Evolutionary conservation across 169 alveolate genomes (phyloP).

Genomic region (Babesia bigemina): DNA sequence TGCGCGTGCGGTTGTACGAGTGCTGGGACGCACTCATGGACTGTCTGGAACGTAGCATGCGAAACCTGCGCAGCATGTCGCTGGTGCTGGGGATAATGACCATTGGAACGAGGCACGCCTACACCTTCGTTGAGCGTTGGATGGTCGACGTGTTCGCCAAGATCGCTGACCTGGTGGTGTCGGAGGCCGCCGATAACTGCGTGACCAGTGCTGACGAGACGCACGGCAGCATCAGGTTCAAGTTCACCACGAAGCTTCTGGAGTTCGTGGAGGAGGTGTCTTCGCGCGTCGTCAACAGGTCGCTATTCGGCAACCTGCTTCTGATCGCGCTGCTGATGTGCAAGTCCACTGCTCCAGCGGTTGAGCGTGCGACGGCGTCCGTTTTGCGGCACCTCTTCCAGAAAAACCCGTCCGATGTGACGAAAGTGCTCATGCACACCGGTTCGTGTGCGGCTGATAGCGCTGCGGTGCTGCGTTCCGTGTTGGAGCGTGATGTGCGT

Average conservation of each 20-base stretch:
- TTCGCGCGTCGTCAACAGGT: constrained; percentile 31
- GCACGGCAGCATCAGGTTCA: constrained; percentile 39
- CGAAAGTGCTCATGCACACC: constrained; percentile 31
- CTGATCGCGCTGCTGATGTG: constrained; percentile 34
- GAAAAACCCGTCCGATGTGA: constrained; percentile 32
- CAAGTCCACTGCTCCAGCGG: constrained; percentile 24
- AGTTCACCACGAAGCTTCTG: constrained; percentile 11
- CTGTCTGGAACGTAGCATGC: constrained; percentile 33
- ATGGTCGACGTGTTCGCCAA: constrained; percentile 25
- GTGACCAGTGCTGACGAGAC: constrained; percentile 60
- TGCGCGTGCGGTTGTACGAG: constrained; percentile 52
- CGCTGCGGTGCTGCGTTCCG: constrained; percentile 14
- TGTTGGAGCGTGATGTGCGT: constrained; percentile 43
- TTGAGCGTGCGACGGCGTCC: constrained; percentile 6
- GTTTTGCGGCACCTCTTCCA: constrained; percentile 20
- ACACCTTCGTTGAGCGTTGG: constrained; percentile 51
- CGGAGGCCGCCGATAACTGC: constrained; percentile 12
- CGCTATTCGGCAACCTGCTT: constrained; percentile 25
- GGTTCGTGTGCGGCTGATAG: constrained; percentile 1
- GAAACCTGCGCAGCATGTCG: constrained; percentile 24
- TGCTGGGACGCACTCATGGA: constrained; percentile 50
- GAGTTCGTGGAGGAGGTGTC: constrained; percentile 29
- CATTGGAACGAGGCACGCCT: constrained; percentile 15
- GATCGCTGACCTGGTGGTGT: constrained; percentile 35
- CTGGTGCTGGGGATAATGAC: constrained; percentile 37